phyloP scores from a whole-genome alignment of 1,284 basidiomycete species.

The Fistulina hepatica region DNA sequence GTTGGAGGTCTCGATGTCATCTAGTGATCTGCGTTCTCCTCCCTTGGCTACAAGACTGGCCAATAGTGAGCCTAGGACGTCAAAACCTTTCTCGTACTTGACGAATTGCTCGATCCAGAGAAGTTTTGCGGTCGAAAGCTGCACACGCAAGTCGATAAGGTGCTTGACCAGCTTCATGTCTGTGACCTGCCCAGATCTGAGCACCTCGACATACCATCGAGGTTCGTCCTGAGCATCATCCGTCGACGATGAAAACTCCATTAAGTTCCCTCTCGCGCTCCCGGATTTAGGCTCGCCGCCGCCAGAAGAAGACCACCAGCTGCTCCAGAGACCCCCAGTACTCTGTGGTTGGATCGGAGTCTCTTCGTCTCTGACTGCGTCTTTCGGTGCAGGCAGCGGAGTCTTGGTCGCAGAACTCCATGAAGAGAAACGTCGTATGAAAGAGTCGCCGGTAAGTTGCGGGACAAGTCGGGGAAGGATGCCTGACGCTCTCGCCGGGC shows the following conservation, averaged over 20 bases:
- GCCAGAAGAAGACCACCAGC: slow-evolving; percentile 61
- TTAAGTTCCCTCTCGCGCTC: slow-evolving; percentile 25
- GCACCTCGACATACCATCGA: slow-evolving; percentile 48
- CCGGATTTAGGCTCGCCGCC: slow-evolving; percentile 30
- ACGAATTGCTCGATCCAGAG: slow-evolving; percentile 76
- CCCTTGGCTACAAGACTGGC: slow-evolving; percentile 49
- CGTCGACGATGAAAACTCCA: too few species aligned
- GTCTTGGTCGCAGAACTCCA: slow-evolving; percentile 39
- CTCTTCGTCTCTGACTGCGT: slow-evolving; percentile 25
- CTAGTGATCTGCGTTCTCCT: slow-evolving; percentile 45
- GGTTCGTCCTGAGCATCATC: too few species aligned
- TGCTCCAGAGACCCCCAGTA: slow-evolving; percentile 66
- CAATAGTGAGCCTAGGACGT: slow-evolving; percentile 47
- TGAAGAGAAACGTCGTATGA: slow-evolving; percentile 61
- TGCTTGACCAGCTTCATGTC: slow-evolving; percentile 65
- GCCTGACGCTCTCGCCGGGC: slow-evolving; percentile 44
- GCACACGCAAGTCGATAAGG: slow-evolving; percentile 75
- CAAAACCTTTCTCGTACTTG: slow-evolving; percentile 51
- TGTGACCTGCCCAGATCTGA: slow-evolving; percentile 37
- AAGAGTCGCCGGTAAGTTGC: slow-evolving; percentile 55
- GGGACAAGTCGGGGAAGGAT: slow-evolving; percentile 51
- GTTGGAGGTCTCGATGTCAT: slow-evolving; percentile 57
- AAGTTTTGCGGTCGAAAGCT: slow-evolving; percentile 74
- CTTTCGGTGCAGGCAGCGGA: slow-evolving; percentile 23
- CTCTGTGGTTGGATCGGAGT: slow-evolving; percentile 48